Evolutionary conservation across 2,329 filamentous ascomycete species (phyloP), one percentile per base, ranked within the genome.

Genomic region (Penicillium brasilianum): DNA sequence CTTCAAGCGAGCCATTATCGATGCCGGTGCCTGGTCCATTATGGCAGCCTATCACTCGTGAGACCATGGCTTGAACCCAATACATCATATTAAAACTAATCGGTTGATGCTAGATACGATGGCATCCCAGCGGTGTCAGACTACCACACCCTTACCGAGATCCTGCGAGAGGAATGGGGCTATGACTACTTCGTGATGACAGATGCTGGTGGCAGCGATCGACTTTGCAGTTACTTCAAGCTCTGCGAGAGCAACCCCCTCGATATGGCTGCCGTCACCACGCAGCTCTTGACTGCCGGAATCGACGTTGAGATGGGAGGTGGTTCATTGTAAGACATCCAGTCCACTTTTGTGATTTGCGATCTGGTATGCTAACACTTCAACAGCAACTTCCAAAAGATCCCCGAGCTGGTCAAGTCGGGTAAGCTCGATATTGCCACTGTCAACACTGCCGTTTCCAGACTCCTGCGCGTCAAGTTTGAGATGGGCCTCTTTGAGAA

Each of bases 291-390:
- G 4, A 86, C 86, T 0, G 87, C 89, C 4, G 90, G 90, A 3
- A 89, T 87, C 53, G 90, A 92, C 48, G 72, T 90, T 13, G 90
- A 92, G 69, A 92, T 92, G 90, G 90, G 90, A 13, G 89, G 90
- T 41, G 90, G 90, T 20, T 88, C 87, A 20, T 92, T 86, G 74
- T 77, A 65, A 65, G 74, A 43, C 2, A 22, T 13, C 14, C 2
- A 9, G 3, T n/a, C 2, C 9, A 11, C 10, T 1, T 1, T 10
- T 1, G n/a, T 5, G 3, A 13, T 25, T n/a, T n/a, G n/a, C n/a
- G n/a, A n/a, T n/a, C n/a, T n/a, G n/a, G 2, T 20, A 20, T 16
- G 30, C 61, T 72, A 41, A 68, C 43, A 3, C 1, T 1, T 7
- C 1, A n/a, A 43, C 39, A 77, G 74, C 79, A 91, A 87, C 71